Evolutionary conservation across 176 grass and related monocot genomes (phyloP).

Genomic region (Phyllostachys edulis): DNA sequence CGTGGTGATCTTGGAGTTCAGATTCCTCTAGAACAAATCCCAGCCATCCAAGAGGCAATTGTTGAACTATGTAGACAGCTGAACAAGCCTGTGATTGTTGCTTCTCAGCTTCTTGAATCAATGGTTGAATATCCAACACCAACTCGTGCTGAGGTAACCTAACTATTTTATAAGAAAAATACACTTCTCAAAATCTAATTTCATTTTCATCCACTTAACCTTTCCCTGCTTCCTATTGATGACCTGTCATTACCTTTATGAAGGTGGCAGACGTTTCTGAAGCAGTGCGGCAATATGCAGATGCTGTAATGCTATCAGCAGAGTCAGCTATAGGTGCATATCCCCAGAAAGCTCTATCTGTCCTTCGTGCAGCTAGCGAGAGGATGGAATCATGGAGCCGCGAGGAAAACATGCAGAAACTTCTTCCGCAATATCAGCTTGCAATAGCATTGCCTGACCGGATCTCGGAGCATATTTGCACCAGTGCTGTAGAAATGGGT

Average conservation of each 20-base stretch:
- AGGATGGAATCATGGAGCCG: constrained; percentile 66
- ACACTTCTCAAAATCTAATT: neutral
- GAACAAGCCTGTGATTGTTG: constrained; percentile 75
- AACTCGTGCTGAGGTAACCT: constrained; percentile 67
- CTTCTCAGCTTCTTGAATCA: constrained; percentile 79
- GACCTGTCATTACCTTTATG: neutral
- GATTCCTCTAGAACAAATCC: constrained; percentile 69
- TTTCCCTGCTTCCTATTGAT: constrained; percentile 8
- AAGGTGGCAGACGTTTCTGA: constrained; percentile 72
- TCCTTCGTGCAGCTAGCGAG: constrained; percentile 52
- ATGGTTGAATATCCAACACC: constrained; percentile 78
- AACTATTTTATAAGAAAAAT: neutral
- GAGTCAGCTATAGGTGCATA: constrained; percentile 65
- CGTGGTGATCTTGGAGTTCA: constrained; percentile 82
- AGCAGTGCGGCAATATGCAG: constrained; percentile 63
- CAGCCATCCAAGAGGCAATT: constrained; percentile 63
- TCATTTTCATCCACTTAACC: neutral
- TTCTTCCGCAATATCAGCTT: constrained; percentile 44
- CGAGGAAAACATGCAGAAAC: constrained; percentile 48
- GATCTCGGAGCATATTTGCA: constrained; percentile 64
- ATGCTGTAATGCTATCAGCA: constrained; percentile 70
- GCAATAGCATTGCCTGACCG: constrained; percentile 50
- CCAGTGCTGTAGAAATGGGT: constrained; percentile 65
- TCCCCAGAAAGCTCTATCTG: constrained; percentile 60
- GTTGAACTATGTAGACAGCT: constrained; percentile 54